Percentiles rank a stretch among this genome's conserved stretches.
Evolutionary conservation across 2,329 filamentous ascomycete genomes (phyloP).

Genomic region (Didymella sp.): DNA sequence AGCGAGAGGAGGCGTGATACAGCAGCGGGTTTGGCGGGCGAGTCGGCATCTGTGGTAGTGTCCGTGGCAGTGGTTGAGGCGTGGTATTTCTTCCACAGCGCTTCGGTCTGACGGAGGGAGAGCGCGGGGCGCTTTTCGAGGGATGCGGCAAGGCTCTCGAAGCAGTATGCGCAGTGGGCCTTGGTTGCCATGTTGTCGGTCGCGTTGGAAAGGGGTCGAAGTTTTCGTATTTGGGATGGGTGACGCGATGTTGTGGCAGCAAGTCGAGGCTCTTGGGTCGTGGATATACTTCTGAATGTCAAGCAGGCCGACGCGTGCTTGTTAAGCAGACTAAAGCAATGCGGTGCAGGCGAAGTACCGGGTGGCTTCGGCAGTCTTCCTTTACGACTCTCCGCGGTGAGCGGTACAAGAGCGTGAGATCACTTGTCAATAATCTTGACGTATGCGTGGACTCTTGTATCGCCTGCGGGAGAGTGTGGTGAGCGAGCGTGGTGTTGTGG

Average conservation of each 20-base stretch:
- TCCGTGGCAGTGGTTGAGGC: conserved; percentile 29
- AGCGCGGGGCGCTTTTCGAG: conserved; percentile 74
- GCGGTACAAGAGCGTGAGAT: conserved; percentile 34
- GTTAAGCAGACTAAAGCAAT: conserved; percentile 19
- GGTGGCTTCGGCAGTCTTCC: conserved; percentile 13
- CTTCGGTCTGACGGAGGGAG: conserved; percentile 71
- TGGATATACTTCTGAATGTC: neutral
- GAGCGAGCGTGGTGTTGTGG: conserved; percentile 19
- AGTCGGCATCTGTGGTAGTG: conserved; percentile 20
- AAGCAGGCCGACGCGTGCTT: conserved; percentile 4
- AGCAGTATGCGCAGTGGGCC: conserved; percentile 90
- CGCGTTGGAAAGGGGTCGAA: neutral
- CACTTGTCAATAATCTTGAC: conserved; percentile 22
- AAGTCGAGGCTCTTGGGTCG: too few relatives aligned
- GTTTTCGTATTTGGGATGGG: neutral
- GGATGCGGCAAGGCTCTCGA: conserved; percentile 80
- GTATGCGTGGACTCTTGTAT: conserved; percentile 36
- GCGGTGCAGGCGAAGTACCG: conserved; percentile 6
- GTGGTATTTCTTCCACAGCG: conserved; percentile 68
- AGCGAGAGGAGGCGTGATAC: conserved; percentile 55
- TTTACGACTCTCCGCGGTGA: conserved; percentile 26
- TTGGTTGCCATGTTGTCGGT: conserved; percentile 74
- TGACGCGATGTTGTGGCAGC: neutral
- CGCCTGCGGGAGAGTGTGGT: conserved; percentile 26
- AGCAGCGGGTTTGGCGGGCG: conserved; percentile 48